Evolutionary conservation across 1,284 basidiomycete species (phyloP), one percentile per base, ranked within the genome.

Genomic region (Entoloma clypeatum): DNA sequence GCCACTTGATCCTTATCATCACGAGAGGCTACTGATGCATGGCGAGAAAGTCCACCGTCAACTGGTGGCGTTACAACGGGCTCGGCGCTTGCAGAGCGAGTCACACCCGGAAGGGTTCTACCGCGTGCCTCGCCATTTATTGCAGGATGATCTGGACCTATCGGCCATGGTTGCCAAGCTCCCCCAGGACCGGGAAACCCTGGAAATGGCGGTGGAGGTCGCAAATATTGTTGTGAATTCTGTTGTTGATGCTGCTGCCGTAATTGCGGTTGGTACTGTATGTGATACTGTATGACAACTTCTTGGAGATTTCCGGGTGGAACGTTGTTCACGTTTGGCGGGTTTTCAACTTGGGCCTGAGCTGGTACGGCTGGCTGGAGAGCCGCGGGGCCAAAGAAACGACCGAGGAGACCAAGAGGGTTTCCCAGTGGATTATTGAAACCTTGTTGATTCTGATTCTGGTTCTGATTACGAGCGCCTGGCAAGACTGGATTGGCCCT

Each of bases 171-270:
- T 42, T 75, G 76, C 78, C 80, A 84, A 13, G 61, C 67, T n/a
- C 74, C 77, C 26, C 71, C 74, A 11, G 81, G 81, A 3, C 79
- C 79, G 26, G 71, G 64, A 49, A 83, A 85, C 5, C 82, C 82
- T 45, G 60, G 48, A 45, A 72, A 75, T 26, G 62, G 69, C 2
- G 74, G 77, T 13, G 67, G 52, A 7, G 67, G 63, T 34, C 62
- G 68, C 27, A 63, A 59, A 30, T 36, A 50, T 27, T 57, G 61
- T 7, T 55, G 58, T 23, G 48, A 47, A 17, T 49, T 57, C 34
- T 54, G 59, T 39, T 58, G 59, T 23, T 57, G 60, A 19, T 62
- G 54, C 16, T 50, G 54, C n/a, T n/a, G n/a, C n/a, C n/a, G n/a
- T n/a, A n/a, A n/a, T 30, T 58, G 59, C 37, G 54, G 49, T 45